These are phyloP conservation scores for Fonsecaea monophora DNA, from an alignment of 2,329 filamentous ascomycete species.

Conservation along the genomic window DNA sequence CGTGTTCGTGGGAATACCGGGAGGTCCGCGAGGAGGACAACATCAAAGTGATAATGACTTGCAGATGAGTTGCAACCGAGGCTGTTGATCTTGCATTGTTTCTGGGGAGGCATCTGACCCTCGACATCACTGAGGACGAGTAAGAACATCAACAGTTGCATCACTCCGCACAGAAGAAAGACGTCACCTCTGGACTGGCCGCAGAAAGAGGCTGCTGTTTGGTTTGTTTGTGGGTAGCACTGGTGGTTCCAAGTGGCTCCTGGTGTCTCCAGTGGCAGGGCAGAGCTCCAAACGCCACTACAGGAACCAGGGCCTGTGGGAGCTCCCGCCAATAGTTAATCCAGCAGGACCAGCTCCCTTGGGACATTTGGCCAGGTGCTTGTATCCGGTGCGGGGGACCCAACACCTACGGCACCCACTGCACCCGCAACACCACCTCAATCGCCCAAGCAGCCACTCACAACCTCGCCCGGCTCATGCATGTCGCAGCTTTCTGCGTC, in stretches of 20 bases:
- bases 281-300: background rate
- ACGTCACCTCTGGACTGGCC: constrained; percentile 10
- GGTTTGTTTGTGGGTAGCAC: background rate
- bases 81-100: constrained; percentile 8
- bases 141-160: background rate
- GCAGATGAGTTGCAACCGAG: constrained; percentile 8
- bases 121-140: constrained; percentile 1
- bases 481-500: constrained; percentile 10
- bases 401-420: background rate
- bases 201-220: constrained; percentile 15
- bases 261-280: background rate
- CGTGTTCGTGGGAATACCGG: background rate
- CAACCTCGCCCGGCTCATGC: constrained; percentile 1
- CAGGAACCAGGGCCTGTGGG: background rate
- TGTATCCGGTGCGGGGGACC: constrained; percentile 14
- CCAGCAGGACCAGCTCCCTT: constrained; percentile 5
- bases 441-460: constrained; percentile 9
- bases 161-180: constrained; percentile 12
- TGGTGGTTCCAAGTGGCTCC: background rate
- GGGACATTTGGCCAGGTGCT: background rate
- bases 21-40: background rate
- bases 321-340: constrained; percentile 12
- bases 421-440: background rate
- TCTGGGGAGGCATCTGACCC: constrained; percentile 14
- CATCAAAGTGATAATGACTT: background rate